phyloP scores from a whole-genome alignment of 179 eudicot species.

The Gypsophila paniculata region DNA sequence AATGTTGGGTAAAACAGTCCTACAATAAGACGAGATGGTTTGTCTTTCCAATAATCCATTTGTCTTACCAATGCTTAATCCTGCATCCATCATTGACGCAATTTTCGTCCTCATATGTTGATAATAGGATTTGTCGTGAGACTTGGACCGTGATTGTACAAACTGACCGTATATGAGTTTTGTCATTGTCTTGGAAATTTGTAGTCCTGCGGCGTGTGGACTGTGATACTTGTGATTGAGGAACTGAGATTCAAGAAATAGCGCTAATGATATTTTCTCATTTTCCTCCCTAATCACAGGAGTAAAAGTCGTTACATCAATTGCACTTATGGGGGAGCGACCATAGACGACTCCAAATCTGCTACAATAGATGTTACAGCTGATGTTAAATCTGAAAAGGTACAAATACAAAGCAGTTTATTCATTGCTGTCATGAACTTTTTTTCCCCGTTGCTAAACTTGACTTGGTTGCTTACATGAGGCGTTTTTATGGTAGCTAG shows the following conservation, averaged over 20 bases:
- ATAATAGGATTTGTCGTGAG: neutral
- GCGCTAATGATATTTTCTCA: conserved; percentile 10
- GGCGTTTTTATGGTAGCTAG: conserved; percentile 53
- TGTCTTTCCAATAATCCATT: no score
- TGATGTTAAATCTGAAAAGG: conserved; percentile 73
- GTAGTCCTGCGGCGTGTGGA: neutral
- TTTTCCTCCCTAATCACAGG: conserved; percentile 27
- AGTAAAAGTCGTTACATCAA: conserved; percentile 43
- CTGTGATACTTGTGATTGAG: neutral
- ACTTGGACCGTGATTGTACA: neutral
- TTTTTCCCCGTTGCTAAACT: conserved; percentile 11
- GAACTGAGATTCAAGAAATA: neutral
- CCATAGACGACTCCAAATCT: conserved; percentile 41
- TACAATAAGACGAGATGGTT: neutral
- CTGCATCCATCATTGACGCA: neutral
- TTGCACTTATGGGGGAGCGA: conserved; percentile 60
- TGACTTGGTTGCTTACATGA: conserved; percentile 21
- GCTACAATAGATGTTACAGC: conserved; percentile 77
- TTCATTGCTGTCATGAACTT: conserved; percentile 9
- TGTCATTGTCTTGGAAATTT: neutral
- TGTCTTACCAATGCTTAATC: no score
- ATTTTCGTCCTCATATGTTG: neutral
- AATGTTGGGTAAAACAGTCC: neutral
- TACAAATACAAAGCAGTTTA: conserved; percentile 27
- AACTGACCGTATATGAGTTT: neutral